phyloP scores from a whole-genome alignment of 306 rosid species.

The Myrica gale region DNA sequence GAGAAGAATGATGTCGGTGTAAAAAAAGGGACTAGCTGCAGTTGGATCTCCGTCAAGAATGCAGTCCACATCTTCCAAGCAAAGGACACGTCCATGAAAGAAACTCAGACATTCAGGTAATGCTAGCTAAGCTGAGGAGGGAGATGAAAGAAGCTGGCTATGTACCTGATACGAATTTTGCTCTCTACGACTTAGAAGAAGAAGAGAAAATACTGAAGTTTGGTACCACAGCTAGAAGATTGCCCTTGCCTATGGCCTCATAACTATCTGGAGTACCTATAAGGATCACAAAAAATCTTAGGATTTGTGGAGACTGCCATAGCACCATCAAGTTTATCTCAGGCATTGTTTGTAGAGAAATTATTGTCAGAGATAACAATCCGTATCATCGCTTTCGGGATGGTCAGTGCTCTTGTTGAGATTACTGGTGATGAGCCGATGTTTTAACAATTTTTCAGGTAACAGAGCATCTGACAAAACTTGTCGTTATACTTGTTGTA shows the following conservation, averaged over 20 bases:
- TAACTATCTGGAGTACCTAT: slow-evolving; percentile 61
- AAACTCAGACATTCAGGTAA: slow-evolving; percentile 65
- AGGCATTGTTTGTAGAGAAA: slow-evolving; percentile 60
- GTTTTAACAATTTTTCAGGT: not conserved
- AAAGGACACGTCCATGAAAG: slow-evolving; percentile 66
- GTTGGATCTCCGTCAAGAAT: slow-evolving; percentile 78
- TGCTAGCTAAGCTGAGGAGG: slow-evolving; percentile 52
- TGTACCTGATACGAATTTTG: slow-evolving; percentile 57
- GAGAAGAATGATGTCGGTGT: slow-evolving; percentile 79
- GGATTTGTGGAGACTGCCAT: slow-evolving; percentile 49
- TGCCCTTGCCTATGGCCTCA: slow-evolving; percentile 77
- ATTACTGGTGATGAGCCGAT: slow-evolving; percentile 53
- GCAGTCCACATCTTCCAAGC: slow-evolving; percentile 68
- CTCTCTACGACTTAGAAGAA: slow-evolving; percentile 72
- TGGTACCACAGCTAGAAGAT: slow-evolving; percentile 83
- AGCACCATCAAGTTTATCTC: slow-evolving; percentile 52
- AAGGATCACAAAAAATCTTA: slow-evolving; percentile 63
- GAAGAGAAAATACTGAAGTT: slow-evolving; percentile 72
- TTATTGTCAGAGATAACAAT: slow-evolving; percentile 65
- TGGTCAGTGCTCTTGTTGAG: slow-evolving; percentile 61
- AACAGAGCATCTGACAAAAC: not conserved
- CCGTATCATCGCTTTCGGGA: slow-evolving; percentile 65
- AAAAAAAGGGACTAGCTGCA: slow-evolving; percentile 65
- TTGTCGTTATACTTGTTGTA: too few relatives aligned
- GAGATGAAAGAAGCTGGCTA: slow-evolving; percentile 70